A percentile compares a stretch with the other conserved stretches of the same genome.
phyloP scores from a whole-genome alignment of 78 protist species.

The Diacronema lutheri region DNA sequence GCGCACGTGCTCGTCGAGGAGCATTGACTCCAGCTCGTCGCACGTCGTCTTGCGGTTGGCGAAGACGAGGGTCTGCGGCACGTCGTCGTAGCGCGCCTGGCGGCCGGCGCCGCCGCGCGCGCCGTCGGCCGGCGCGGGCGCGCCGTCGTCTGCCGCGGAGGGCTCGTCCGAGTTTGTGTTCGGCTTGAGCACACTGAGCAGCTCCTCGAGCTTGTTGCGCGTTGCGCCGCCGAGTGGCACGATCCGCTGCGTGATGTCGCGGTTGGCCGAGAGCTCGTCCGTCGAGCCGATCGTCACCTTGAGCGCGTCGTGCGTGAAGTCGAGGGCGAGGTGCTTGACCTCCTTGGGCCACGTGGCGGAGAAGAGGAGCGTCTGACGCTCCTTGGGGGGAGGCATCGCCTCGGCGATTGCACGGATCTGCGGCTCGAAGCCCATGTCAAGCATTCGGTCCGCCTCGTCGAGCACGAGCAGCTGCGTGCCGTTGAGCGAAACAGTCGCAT shows the following conservation, averaged over 20 bases:
- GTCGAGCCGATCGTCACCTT: constrained; percentile 38
- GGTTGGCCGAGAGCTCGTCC: constrained; percentile 68
- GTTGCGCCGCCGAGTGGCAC: constrained; percentile 20
- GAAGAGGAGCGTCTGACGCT: constrained; percentile 94
- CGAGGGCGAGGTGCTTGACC: constrained; percentile 36
- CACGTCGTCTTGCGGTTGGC: too few species aligned
- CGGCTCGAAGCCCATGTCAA: constrained; percentile 95
- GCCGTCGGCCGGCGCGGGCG: too few species aligned
- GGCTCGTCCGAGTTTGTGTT: not conserved
- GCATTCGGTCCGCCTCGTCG: constrained; percentile 96
- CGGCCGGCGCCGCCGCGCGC: too few species aligned
- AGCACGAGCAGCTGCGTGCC: constrained; percentile 62
- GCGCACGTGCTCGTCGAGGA: too few species aligned
- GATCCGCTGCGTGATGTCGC: constrained; percentile 79
- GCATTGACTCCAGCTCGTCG: not conserved
- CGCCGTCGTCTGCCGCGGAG: not conserved
- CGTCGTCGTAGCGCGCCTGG: too few species aligned
- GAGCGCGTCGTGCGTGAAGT: constrained; percentile 32
- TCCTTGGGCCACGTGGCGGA: constrained; percentile 98
- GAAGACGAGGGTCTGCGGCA: too few species aligned
- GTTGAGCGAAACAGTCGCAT: constrained; percentile 63
- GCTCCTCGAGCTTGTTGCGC: constrained; percentile 22
- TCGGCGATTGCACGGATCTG: constrained; percentile 56
- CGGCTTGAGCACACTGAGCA: not conserved
- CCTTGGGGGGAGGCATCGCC: not conserved